These are phyloP conservation scores for Beauveria sp. DNA, from an alignment of 2,329 filamentous ascomycete genomes.

Conservation along the genomic window DNA sequence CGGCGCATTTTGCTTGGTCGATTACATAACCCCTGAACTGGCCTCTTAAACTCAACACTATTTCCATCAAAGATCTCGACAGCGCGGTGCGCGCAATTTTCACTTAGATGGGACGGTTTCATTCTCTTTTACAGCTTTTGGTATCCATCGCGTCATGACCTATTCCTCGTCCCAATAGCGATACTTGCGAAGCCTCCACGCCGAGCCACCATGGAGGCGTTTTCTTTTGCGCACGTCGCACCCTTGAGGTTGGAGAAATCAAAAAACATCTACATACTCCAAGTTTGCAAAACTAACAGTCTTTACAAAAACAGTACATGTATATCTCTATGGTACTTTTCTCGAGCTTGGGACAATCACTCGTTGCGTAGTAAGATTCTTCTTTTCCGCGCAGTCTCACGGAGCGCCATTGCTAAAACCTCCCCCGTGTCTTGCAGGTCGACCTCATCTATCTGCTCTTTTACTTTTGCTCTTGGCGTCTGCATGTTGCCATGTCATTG, in stretches of 20 bases:
- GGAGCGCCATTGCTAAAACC: not conserved
- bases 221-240: slow-evolving; percentile 1
- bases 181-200: not conserved
- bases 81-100: not conserved
- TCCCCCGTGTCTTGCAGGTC: slow-evolving; percentile 28
- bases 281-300: not conserved
- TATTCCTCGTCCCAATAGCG: not conserved
- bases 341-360: slow-evolving; percentile 38
- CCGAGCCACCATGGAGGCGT: not conserved
- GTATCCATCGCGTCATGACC: not conserved
- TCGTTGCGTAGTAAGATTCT: slow-evolving; percentile 36
- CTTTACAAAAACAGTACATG: not conserved
- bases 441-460: slow-evolving; percentile 35
- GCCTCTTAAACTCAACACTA: not conserved
- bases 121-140: not conserved
- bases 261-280: not conserved
- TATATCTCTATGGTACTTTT: slow-evolving; percentile 36
- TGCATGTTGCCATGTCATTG: not conserved
- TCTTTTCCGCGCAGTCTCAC: not conserved
- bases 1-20: not conserved
- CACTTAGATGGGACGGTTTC: not conserved
- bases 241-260: not conserved
- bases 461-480: slow-evolving; percentile 1
- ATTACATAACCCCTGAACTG: slow-evolving; percentile 9
- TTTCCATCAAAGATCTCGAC: not conserved